Base-by-base conservation (phyloP, 176 grass and related monocot genomes). In the Ananas comosus region DNA sequence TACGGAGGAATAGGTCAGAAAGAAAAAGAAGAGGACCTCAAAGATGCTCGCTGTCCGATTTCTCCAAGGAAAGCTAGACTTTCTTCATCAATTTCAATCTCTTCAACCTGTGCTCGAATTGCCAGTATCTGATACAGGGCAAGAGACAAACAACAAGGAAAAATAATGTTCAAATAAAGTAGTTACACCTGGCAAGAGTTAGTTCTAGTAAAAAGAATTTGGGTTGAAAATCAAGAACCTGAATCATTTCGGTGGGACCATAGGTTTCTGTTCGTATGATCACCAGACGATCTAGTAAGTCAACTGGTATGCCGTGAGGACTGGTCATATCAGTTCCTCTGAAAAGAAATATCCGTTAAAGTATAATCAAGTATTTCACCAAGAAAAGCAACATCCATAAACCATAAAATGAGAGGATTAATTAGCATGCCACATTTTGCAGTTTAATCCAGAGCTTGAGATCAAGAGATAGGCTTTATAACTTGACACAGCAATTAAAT, bases 311-410 rank as follows among this genome's bases (percentile, higher is more conserved):
- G 54, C 94, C 94, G 51, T 99, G 94, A 5, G 89, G 94, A 70
- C 94, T 99, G 66, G 82, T 81, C 89, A 93, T 99, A 70, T 93
- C 94, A 67, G 89, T 93, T 90, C 94, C 94, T 83, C 94, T 99
- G 75, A 47, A 64, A 63, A 81, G 13, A 87, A 57, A 64, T 12
- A 79, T 63, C 50, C 4, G 65, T 65, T 71, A 65, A 8, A 81
- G 11, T 67, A 48, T 51, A 75, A 71, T 68, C 78, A 72, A 19
- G 16, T 80, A 42, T 17, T 19, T 48, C 22, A 64, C 3, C 18
- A 16, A 61, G 67, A 51, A 72, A 24, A 59, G 29, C 66, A 61
- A 54, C 48, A 68, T 61, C n/a, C 51, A 12, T 21, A 2, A 61
- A 18, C 24, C 12, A 66, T 66, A 22, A 48, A 66, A 48, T 2